Percentiles rank a stretch among this genome's conserved stretches.
These are phyloP conservation scores for Paramyrothecium roridum DNA, from an alignment of 2,329 filamentous ascomycete genomes.

Conservation along the genomic window DNA sequence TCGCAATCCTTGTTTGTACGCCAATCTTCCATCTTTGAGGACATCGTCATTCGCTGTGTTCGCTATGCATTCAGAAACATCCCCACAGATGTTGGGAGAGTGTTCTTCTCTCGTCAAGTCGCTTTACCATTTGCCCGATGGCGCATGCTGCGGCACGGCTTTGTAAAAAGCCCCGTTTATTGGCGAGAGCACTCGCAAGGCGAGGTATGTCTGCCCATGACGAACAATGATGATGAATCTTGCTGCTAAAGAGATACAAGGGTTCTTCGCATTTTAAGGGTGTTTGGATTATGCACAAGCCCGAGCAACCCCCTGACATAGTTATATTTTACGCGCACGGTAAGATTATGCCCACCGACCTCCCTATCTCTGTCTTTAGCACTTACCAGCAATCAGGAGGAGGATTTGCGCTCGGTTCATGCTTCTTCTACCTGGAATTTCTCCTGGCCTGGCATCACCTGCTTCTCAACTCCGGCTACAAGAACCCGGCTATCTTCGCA, in stretches of 20 bases:
- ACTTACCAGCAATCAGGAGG: slow-evolving; percentile 49
- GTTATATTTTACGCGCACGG: slow-evolving; percentile 83
- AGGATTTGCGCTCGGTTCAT: slow-evolving; percentile 79
- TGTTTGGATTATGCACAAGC: slow-evolving; percentile 66
- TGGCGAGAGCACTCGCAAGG: slow-evolving; percentile 51
- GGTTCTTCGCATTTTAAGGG: slow-evolving; percentile 51
- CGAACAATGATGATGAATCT: neutral
- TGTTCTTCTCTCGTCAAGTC: slow-evolving; percentile 76
- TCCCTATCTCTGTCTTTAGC: neutral
- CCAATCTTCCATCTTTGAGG: slow-evolving; percentile 70
- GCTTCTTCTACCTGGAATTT: slow-evolving; percentile 83
- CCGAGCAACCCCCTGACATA: slow-evolving; percentile 62
- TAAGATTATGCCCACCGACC: slow-evolving; percentile 23
- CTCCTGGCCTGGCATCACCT: slow-evolving; percentile 68
- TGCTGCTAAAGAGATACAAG: slow-evolving; percentile 4
- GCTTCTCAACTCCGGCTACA: slow-evolving; percentile 61
- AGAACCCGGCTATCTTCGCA: slow-evolving; percentile 75
- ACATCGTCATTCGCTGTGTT: slow-evolving; percentile 73
- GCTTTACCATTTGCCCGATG: slow-evolving; percentile 72
- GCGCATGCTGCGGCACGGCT: slow-evolving; percentile 71
- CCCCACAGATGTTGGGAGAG: slow-evolving; percentile 63
- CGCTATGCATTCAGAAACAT: slow-evolving; percentile 74
- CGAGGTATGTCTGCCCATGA: slow-evolving; percentile 16
- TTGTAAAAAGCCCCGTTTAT: slow-evolving; percentile 56
- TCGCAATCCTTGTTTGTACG: slow-evolving; percentile 59